Base-by-base conservation (phyloP, 2,329 filamentous ascomycete genomes). In the Phyllachora maydis region DNA sequence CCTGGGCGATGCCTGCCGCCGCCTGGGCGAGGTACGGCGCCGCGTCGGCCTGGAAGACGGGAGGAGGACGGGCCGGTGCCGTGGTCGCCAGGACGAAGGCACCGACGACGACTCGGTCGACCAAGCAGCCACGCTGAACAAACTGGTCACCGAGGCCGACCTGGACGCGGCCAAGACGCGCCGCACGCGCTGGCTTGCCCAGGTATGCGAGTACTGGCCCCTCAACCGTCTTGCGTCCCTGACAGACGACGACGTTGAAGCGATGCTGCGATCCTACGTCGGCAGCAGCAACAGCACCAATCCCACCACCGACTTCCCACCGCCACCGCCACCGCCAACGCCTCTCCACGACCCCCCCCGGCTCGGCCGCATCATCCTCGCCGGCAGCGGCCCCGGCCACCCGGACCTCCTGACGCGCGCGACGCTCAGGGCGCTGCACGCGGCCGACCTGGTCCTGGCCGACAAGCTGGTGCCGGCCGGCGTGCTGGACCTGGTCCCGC, bases 141-240 rank as follows among this genome's bases (percentile, higher is more conserved):
- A 64, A 30, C 56, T 98, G 4, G 62, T 95, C 5, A 65, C 60
- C 0, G 71, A 78, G 22, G 67, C 71, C 21, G 79, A 88, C 38
- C 50, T 64, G 1, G 72, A 76, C 29, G 72, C 72, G 3, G 65
- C 69, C 10, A 81, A 81, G 41, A 82, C 65, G 12, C 60, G 85
- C 29, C 65, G 88, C 24, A 83, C 91, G 57, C 66, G 88, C 28
- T 98, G 88, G 88, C 57, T 98, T 2, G 68, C 76, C 11, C 88
- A 98, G 43, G 81, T 98, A 24, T 98, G 88, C 58, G 88, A 98
- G 53, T 98, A 98, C 50, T 98, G 88, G 88, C 83, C 88, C 2
- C 58, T 98, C 14, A 71, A 70, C 32, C 67, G 77, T 11, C 62
- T 98, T 2, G 81, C 82, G 6, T 59, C 62, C 19, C 73, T 95